Base-by-base conservation (phyloP, 108 stramenopile species). In the Cyclotella sp. region DNA sequence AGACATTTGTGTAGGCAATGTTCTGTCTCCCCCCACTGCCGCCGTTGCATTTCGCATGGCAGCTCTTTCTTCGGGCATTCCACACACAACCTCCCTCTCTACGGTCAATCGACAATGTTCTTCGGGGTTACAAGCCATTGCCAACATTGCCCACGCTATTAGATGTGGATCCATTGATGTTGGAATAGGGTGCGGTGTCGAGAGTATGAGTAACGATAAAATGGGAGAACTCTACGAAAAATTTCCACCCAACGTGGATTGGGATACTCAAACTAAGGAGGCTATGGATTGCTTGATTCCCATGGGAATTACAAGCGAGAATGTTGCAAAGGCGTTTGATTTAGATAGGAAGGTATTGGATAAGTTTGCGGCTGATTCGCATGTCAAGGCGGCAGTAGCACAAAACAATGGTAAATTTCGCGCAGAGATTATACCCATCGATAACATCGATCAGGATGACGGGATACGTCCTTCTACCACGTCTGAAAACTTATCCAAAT, bases 261-360 rank as follows among this genome's bases (percentile, higher is more conserved):
- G 91, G 94, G 85, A 89, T 41, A 52, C 52, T 3, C 89, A 89
- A 78, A 58, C 70, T 16, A 47, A 63, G 30, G 73, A 84, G 1
- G 94, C 90, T 14, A 92, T 94, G 89, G 97, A 94, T 77, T 95
- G 95, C 55, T 71, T 95, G n/a, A 87, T 93, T 34, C 97, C 98
- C 62, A 99, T 99, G 98, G 98, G 98, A 0, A 77, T 95, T 19
- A 99, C 98, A 7, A 92, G 91, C 63, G 98, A 99, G 80, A 97
- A 96, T 75, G 97, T 99, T 9, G 88, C 95, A 0, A 75, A 85
- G 26, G 76, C 87, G 66, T 98, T 88, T 69, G 75, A 85, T 22
- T 70, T 96, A 27, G 71, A 93, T 41, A 79, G 92, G n/a, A 68
- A 71, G 26, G 75, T 85, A 39, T 77, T 97, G 83, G 98, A 99